phyloP scores from a whole-genome alignment of 192 early-diverging fungal genomes.

The Coemansia sp. region DNA sequence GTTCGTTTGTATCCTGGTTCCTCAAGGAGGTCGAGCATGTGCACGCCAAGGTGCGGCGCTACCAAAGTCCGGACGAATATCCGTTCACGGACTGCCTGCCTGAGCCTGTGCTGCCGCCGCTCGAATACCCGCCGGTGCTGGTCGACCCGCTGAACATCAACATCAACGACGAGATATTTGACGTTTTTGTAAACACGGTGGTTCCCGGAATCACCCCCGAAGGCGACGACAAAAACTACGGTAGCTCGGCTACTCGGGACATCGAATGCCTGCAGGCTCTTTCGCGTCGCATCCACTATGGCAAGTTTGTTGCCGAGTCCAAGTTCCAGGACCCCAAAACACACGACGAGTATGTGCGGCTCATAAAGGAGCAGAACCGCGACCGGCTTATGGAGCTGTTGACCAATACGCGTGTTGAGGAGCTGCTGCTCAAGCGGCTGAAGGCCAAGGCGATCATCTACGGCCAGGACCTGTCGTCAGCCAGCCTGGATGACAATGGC shows the following conservation, averaged over 20 bases:
- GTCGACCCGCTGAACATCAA: slow-evolving; percentile 78
- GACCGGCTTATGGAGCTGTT: slow-evolving; percentile 80
- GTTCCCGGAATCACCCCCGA: slow-evolving; percentile 68
- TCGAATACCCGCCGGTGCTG: slow-evolving; percentile 77
- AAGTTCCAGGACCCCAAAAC: slow-evolving; percentile 83
- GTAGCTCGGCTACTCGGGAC: slow-evolving; percentile 90
- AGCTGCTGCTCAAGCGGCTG: slow-evolving; percentile 74
- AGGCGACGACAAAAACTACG: slow-evolving; percentile 90
- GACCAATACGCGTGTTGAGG: slow-evolving; percentile 87
- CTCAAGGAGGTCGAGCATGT: slow-evolving; percentile 89
- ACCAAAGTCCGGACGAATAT: slow-evolving; percentile 92
- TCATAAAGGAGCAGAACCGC: slow-evolving; percentile 72
- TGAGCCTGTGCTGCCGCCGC: slow-evolving; percentile 79
- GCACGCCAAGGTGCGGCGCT: slow-evolving; percentile 84
- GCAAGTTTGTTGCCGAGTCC: slow-evolving; percentile 96
- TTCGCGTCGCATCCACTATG: slow-evolving; percentile 93
- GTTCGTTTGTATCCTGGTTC: slow-evolving; percentile 87
- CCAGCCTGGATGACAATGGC: slow-evolving; percentile 29
- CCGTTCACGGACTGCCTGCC: slow-evolving; percentile 85
- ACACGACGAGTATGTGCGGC: slow-evolving; percentile 74
- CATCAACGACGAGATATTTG: slow-evolving; percentile 79
- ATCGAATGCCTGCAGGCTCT: slow-evolving; percentile 90
- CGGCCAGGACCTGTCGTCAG: slow-evolving; percentile 76
- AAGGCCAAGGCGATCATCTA: slow-evolving; percentile 90
- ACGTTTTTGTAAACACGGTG: slow-evolving; percentile 80